Base-by-base conservation (phyloP, 2,329 filamentous ascomycete species). In the Alternaria arborescens region DNA sequence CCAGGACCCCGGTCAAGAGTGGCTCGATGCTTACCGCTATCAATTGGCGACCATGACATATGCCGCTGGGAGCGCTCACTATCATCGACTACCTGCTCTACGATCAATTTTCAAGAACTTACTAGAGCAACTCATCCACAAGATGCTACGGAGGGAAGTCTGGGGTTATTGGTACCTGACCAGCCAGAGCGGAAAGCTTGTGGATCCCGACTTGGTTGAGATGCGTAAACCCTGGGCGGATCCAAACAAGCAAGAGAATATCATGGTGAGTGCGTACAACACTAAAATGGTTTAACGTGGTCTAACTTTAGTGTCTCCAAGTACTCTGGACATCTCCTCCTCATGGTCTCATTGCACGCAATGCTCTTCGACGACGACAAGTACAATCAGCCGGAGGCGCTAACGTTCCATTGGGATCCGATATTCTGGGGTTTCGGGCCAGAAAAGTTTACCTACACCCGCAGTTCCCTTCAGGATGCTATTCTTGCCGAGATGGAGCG, bases 91-190 rank as follows among this genome's bases (percentile, higher is more conserved):
- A 12, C 78, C 79, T 0, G 73, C 72, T 16, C 52, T 81, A 30
- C 70, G 78, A 5, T 66, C 66, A 8, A 62, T 74, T 1, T 79
- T 78, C 70, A 78, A 79, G 58, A 58, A 61, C 1, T 66, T 82
- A 0, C 59, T 81, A 16, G 68, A 71, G 3, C 66, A 69, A 18
- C 58, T 79, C 5, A 82, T 82, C 47, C 67, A 73, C 24, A 82
- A 81, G 65, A 81, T 82, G 80, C 65, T 82, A n/a, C 69, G 70
- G 10, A 68, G 73, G 6, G 77, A 79, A 14, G 80, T 82, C 2
- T 82, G 80, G 79, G 74, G 72, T 1, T 82, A 82, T 60, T 82
- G 79, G 80, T 82, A 78, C 62, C 65, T 73, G n/a, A 78, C 78
- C 3, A 75, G 71, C 26, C 76, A 77, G 24, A 71, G 73, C 1